Base-by-base conservation (phyloP, 1,139 yeast genomes). In the Zygosaccharomyces sapae region DNA sequence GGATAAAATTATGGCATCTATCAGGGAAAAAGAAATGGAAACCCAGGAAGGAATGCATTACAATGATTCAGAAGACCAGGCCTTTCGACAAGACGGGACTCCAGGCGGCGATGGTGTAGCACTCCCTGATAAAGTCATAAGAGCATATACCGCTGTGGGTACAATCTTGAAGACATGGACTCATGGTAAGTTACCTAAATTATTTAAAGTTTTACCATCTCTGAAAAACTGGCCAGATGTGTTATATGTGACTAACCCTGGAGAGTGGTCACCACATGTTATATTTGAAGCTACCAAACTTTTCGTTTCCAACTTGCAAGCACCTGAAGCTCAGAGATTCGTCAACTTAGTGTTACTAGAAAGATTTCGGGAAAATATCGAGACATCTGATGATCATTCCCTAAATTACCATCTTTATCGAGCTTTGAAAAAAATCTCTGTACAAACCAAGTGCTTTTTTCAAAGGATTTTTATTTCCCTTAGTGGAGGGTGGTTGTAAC, bases 371-470 rank as follows among this genome's bases (percentile, higher is more conserved):
- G 76, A 76, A 35, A 86, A 87, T 51, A 85, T 92, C 47, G 94
- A 86, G 60, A 86, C 83, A 34, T 81, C 83, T 46, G 89, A 83
- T 56, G 71, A 69, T 35, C 74, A 71, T 49, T 71, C 84, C 22
- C 72, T 85, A 53, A 90, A 94, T 68, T 92, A 92, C 66, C 99
- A 92, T 65, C 75, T 92, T 42, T 92, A 92, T 68, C 80, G 97
- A 62, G 83, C 98, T 1, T 72, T 92, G 57, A 90, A 90, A 90
- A 67, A 94, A 94, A 70, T 80, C 97, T 0, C 76, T 94, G 47
- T 92, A 92, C 73, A 94, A 92, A 68, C 98, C 99, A 22, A 92
- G 95, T 48, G 98, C 98, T 12, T 94, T 90, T 62, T 92, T 92
- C 76, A 90, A 89, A 68, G 99, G 98, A 1, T 90, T 92, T 61